A percentile compares a stretch with the other conserved stretches of the same genome.
These are phyloP conservation scores for Priceomyces medius DNA, from an alignment of 805 yeast species.

Conservation along the genomic window DNA sequence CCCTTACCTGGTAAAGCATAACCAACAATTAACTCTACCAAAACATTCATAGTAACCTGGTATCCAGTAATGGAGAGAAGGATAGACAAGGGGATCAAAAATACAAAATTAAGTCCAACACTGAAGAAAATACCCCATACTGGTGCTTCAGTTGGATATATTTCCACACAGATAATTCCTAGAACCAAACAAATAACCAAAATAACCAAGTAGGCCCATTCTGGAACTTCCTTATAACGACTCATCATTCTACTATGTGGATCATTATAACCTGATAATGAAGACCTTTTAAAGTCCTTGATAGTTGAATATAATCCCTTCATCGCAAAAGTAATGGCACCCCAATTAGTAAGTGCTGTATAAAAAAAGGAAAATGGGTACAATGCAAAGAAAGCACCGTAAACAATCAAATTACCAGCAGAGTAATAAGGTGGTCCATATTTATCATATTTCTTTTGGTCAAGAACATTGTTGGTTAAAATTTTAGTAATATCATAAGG, in stretches of 20 bases:
- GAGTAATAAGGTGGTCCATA: slow-evolving; percentile 32
- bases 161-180: slow-evolving; percentile 29
- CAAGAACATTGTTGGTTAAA: slow-evolving; percentile 29
- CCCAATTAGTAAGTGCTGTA: slow-evolving; percentile 5
- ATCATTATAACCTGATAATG: slow-evolving; percentile 32
- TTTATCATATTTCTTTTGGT: slow-evolving; percentile 18
- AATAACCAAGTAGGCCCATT: slow-evolving; percentile 26
- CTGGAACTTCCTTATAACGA: slow-evolving; percentile 34
- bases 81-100: slow-evolving; percentile 31
- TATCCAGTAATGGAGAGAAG: slow-evolving; percentile 31
- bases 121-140: slow-evolving; percentile 39
- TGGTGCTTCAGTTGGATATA: slow-evolving; percentile 34
- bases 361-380: slow-evolving; percentile 46
- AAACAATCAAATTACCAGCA: slow-evolving; percentile 27
- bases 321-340: slow-evolving; percentile 21
- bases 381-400: slow-evolving; percentile 27
- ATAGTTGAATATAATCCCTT: slow-evolving; percentile 15
- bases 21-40: slow-evolving; percentile 38
- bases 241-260: slow-evolving; percentile 34
- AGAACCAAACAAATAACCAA: slow-evolving; percentile 27
- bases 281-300: slow-evolving; percentile 14
- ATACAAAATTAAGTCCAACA: slow-evolving; percentile 29
- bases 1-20: slow-evolving; percentile 39
- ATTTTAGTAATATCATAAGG: slow-evolving; percentile 43
- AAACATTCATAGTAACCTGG: slow-evolving; percentile 33